These are phyloP conservation scores for Collybia mongolica DNA, from an alignment of 768 basidiomycete genomes.

Conservation along the genomic window DNA sequence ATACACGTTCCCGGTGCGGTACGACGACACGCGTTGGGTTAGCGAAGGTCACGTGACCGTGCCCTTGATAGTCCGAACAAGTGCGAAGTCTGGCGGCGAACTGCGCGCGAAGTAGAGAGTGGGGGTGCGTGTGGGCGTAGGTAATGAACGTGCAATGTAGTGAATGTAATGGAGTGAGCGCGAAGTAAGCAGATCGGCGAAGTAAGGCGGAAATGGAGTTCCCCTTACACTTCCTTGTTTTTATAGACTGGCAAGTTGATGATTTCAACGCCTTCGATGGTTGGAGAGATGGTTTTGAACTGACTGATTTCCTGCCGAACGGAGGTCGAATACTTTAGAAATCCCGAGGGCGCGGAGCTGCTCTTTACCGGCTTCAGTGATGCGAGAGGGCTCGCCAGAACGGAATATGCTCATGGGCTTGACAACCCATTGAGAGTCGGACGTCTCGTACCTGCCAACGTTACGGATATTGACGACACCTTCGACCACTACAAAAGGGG, in stretches of 20 bases:
- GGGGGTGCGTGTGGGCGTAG: no score
- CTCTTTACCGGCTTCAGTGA: slow-evolving; percentile 31
- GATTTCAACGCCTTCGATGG: slow-evolving; percentile 29
- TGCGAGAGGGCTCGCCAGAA: slow-evolving; percentile 33
- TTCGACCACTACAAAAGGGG: slow-evolving; percentile 37
- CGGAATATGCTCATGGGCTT: slow-evolving; percentile 34
- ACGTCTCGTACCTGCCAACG: slow-evolving; percentile 24
- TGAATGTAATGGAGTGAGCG: no score
- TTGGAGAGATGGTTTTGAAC: slow-evolving; percentile 26
- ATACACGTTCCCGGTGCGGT: no score
- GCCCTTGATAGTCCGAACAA: no score
- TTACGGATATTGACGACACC: slow-evolving; percentile 39
- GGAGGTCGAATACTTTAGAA: slow-evolving; percentile 37
- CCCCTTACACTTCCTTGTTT: no score
- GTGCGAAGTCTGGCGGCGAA: no score
- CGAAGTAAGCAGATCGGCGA: no score
- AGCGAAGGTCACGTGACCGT: no score
- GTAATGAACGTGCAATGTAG: no score
- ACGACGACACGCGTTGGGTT: no score
- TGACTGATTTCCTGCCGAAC: slow-evolving; percentile 32
- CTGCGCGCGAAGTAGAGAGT: no score
- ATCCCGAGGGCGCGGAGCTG: slow-evolving; percentile 33
- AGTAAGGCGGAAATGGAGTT: no score
- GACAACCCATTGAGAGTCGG: slow-evolving; percentile 10
- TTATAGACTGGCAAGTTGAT: slow-evolving; percentile 25